Evolutionary conservation across 257 asterid species (phyloP), one percentile per base, ranked within the genome.

Genomic region (Solanum pennellii): DNA sequence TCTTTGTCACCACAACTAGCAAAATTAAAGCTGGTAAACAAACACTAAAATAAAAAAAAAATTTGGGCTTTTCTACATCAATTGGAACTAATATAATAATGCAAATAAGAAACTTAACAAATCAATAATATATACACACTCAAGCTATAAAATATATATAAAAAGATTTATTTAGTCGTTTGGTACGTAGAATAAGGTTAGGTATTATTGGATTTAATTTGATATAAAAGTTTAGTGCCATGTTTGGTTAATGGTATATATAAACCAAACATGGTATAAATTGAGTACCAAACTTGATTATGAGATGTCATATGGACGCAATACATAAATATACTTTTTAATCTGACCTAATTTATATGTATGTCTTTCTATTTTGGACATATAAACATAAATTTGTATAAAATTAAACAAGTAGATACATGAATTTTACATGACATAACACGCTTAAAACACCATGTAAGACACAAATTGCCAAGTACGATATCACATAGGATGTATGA

Each of bases 81-180:
- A 85, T 87, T 80, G 68, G 68, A 80, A 47, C 84, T 27, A 80
- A 27, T 45, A 80, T 47, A 80, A 7, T 80, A 80, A 27, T 27
- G 18, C 42, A 62, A 12, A 42, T 68, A 66, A 52, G 42, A 65
- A 27, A 27, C 69, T 65, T 49, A 60, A 86, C 44, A 1, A 59
- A 84, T 41, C 84, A 86, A 91, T 35, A 87, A 87, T 65, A 9
- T 80, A 80, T 80, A 80, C 84, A 9, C 84, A 27, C 21, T 47
- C 23, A 20, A 12, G 33, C 90, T 86, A 77, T 44, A 77, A 77
- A 44, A 14, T 77, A 23, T 12, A 27, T 27, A 27, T 12, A 39
- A 12, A 13, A 76, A 42, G 3, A n/a, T 2, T 42, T 42, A n/a
- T 65, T 56, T 20, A 56, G 3, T 18, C 11, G 16, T 11, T 56